These are phyloP conservation scores for Rhizopogon rudus DNA, from an alignment of 768 basidiomycete genomes.

Conservation along the genomic window DNA sequence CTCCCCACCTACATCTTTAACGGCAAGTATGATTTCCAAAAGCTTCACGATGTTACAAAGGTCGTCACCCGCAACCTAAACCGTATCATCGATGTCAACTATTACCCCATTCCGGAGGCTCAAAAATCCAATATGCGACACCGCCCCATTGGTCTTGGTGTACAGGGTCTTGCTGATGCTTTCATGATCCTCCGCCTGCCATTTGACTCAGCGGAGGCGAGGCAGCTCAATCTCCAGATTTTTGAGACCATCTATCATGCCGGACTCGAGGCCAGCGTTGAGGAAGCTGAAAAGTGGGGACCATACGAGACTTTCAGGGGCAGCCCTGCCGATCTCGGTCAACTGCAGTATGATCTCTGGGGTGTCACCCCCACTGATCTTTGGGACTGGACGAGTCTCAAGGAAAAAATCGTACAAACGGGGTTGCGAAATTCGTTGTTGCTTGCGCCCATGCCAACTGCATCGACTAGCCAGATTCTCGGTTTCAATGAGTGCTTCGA, in stretches of 20 bases:
- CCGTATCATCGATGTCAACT: constrained; percentile 90
- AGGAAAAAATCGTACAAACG: constrained; percentile 75
- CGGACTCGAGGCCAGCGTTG: constrained; percentile 85
- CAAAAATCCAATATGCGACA: constrained; percentile 93
- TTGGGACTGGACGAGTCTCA: constrained; percentile 92
- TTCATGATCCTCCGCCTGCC: constrained; percentile 98
- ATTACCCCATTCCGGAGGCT: constrained; percentile 92
- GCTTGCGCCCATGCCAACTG: constrained; percentile 97
- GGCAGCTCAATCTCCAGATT: constrained; percentile 88
- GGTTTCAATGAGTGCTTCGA: constrained; percentile 99
- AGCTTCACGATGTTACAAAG: constrained; percentile 90
- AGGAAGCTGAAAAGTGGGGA: constrained; percentile 75
- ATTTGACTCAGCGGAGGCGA: constrained; percentile 86
- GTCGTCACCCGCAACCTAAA: constrained; percentile 93
- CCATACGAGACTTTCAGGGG: constrained; percentile 89
- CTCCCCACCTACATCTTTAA: constrained; percentile 86
- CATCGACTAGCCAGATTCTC: constrained; percentile 96
- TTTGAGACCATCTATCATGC: constrained; percentile 99
- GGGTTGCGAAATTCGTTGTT: constrained; percentile 90
- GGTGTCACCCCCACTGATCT: constrained; percentile 82
- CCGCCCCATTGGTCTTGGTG: constrained; percentile 95
- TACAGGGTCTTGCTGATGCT: constrained; percentile 95
- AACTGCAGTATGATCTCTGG: constrained; percentile 95
- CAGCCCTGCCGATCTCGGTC: constrained; percentile 83
- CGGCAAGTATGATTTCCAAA: constrained; percentile 89